Evolutionary conservation across 2,329 filamentous ascomycete genomes (phyloP), one percentile per base, ranked within the genome.

Genomic region (Xylariaceae sp.): DNA sequence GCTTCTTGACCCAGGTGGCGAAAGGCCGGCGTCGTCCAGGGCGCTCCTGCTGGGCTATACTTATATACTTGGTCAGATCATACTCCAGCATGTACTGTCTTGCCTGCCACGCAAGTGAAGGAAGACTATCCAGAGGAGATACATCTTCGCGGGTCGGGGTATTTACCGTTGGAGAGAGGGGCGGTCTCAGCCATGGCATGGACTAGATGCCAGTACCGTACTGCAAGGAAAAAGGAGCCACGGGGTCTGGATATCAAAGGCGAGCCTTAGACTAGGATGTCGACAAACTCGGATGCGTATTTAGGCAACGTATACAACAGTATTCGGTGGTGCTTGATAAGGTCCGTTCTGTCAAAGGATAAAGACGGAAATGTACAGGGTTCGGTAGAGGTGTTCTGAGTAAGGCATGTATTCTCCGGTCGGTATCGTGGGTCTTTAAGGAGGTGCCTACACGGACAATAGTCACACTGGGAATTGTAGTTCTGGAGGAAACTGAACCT

Each of bases 1-100:
- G 77, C 57, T 89, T 89, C 72, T 89, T 94, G 71, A 98, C 88
- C 85, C 90, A 94, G 51, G 82, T 86, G 32, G 89, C 78, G 60
- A 97, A 97, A 16, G 89, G 90, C 48, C 86, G 81, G 53, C 88
- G 83, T 50, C 88, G 84, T 53, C 76, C 76, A 57, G 65, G 51
- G 50, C 74, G 67, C 50, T 69, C 68, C 51, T 81, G 72, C 51
- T 80, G 77, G 62, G 88, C 52, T 47, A 64, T 59, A 19, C n/a
- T n/a, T 8, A 34, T 38, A n/a, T n/a, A n/a, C n/a, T n/a, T n/a
- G n/a, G n/a, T n/a, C n/a, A n/a, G n/a, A n/a, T n/a, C n/a, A n/a
- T n/a, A n/a, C n/a, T n/a, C n/a, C n/a, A n/a, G n/a, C n/a, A n/a
- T n/a, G n/a, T n/a, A n/a, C n/a, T n/a, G n/a, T n/a, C n/a, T n/a